phyloP scores from a whole-genome alignment of 2,329 filamentous ascomycete genomes.

The Neonectria magnoliae region DNA sequence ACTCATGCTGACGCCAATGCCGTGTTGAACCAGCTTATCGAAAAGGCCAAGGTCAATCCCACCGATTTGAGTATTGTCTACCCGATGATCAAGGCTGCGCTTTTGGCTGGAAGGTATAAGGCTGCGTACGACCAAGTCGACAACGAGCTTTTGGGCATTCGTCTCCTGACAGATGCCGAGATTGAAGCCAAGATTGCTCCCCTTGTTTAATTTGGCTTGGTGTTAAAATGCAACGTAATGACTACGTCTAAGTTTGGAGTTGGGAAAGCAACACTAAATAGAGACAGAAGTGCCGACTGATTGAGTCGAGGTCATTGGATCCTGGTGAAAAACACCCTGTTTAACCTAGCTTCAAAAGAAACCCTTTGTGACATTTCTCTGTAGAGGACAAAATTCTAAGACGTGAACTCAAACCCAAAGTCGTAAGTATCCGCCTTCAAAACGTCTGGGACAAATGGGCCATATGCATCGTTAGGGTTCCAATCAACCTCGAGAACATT shows the following conservation, averaged over 20 bases:
- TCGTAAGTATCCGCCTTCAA: neutral
- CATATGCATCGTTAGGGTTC: neutral
- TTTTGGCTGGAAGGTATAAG: conserved; percentile 4
- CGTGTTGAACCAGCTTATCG: neutral
- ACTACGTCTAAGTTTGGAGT: neutral
- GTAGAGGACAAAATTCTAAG: neutral
- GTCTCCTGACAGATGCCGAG: conserved; percentile 10
- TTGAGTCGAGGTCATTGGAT: neutral
- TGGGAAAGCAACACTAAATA: neutral
- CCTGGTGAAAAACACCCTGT: neutral
- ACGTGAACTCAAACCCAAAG: neutral
- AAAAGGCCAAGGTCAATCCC: neutral
- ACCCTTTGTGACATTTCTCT: neutral
- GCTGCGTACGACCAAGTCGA: conserved; percentile 4
- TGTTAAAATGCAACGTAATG: neutral
- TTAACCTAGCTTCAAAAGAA: neutral
- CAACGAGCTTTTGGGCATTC: conserved; percentile 18
- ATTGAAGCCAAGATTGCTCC: conserved; percentile 10
- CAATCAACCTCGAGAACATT: neutral
- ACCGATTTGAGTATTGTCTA: neutral
- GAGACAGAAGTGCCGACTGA: neutral
- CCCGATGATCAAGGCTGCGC: neutral
- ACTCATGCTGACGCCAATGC: neutral
- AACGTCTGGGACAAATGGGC: neutral
- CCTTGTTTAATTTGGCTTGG: neutral